Evolutionary conservation across 1,284 basidiomycete species (phyloP), one percentile per base, ranked within the genome.

Genomic region (Veloboletus limbatus): DNA sequence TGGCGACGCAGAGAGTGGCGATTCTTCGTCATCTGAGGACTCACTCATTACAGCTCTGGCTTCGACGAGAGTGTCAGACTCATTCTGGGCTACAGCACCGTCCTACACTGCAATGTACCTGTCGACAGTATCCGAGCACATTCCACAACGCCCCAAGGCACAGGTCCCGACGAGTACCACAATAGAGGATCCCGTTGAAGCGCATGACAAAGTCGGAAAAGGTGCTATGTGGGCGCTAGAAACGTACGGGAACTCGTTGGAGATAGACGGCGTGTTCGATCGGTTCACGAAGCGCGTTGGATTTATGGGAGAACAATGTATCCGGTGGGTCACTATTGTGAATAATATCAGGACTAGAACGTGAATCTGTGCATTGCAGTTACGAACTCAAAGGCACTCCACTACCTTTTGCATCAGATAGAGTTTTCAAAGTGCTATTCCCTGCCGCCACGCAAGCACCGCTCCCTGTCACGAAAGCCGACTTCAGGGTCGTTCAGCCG

Each of bases 351-450:
- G 18, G 17, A 33, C 30, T 44, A 17, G 24, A 46, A 22, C 7
- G 32, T 47, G 33, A 20, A 30, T 27, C 14, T 14, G 21, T 38
- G 39, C 36, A n/a, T 30, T 30, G 31, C 53, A 92, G 90, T 35
- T 93, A 93, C 60, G 88, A 92, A 34, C 71, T 89, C 13, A 73
- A 76, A 22, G 86, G 89, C 13, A 75, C 67, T 0, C 91, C 90
- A 3, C 69, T 93, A 5, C 84, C 87, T 13, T 93, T 83, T 63
- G 74, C 82, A 16, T 78, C 77, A 17, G 89, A 90, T 58, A 65
- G 67, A 7, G 69, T 82, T n/a, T 89, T 85, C 62, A 71, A 82
- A 43, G 62, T 65, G 8, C 71, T 92, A n/a, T 92, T 88, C 65
- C 82, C 85, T n/a, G 54, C 67, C 0, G 73, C 78, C 1, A 51